Evolutionary conservation across 768 basidiomycete species (phyloP).

Genomic region (Mycena latifolia): DNA sequence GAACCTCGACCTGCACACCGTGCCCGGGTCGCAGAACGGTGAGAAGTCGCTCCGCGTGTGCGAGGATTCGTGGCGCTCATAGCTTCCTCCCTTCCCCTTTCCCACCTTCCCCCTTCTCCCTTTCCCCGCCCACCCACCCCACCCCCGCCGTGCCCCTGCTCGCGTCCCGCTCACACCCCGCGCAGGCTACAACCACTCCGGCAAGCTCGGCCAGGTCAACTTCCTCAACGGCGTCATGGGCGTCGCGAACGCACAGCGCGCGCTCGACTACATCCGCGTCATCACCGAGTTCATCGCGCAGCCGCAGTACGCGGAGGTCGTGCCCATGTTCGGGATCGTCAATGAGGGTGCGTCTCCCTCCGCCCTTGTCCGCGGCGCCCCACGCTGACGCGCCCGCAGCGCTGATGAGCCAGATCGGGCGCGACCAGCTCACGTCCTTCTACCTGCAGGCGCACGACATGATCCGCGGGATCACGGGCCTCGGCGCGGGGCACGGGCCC

Average conservation of each 20-base stretch:
- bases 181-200: constrained; percentile 60
- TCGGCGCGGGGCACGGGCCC: constrained; percentile 68
- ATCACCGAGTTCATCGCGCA: constrained; percentile 80
- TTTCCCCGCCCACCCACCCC: no score
- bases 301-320: constrained; percentile 65
- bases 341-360: constrained; percentile 50
- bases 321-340: constrained; percentile 62
- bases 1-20: constrained; percentile 73
- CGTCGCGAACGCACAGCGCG: constrained; percentile 75
- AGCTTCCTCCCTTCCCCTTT: no score
- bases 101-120: no score
- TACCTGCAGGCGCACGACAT: constrained; percentile 60
- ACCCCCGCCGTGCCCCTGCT: no score
- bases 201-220: constrained; percentile 64
- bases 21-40: constrained; percentile 75
- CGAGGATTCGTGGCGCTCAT: no score
- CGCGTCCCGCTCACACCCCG: no score
- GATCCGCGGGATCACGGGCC: constrained; percentile 70
- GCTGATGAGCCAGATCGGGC: constrained; percentile 58
- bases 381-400: constrained; percentile 28
- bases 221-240: constrained; percentile 73
- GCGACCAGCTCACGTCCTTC: constrained; percentile 58
- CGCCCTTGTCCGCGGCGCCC: not conserved
- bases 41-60: not conserved
- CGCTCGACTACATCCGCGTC: constrained; percentile 57